Evolutionary conservation across 192 early-diverging fungal genomes (phyloP).

Genomic region (Dissophora globulifera): DNA sequence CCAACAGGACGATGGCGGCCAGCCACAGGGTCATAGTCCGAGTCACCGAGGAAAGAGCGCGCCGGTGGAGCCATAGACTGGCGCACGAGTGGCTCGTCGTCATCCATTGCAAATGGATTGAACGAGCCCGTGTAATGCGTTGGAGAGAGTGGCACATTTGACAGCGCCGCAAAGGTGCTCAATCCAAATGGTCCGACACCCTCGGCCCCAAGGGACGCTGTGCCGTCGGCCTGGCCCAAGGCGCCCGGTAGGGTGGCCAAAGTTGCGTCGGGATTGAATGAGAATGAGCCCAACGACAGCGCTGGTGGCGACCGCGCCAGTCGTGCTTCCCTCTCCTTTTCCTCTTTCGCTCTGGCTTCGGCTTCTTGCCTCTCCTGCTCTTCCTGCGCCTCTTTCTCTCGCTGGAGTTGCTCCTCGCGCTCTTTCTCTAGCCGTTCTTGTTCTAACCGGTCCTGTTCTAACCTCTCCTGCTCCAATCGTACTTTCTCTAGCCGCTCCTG

Average conservation of each 20-base stretch:
- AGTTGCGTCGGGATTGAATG: constrained; percentile 43
- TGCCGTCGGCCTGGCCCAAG: background rate
- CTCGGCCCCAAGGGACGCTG: constrained; percentile 2
- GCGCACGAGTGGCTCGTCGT: constrained; percentile 53
- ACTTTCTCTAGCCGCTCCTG: constrained; percentile 12
- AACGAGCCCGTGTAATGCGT: constrained; percentile 57
- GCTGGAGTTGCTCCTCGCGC: background rate
- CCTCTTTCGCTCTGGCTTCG: constrained; percentile 6
- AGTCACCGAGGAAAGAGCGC: constrained; percentile 26
- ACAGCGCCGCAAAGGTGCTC: constrained; percentile 27
- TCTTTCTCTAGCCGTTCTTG: constrained; percentile 13
- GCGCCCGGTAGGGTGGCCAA: constrained; percentile 20
- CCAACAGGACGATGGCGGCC: constrained; percentile 26
- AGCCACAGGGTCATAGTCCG: constrained; percentile 23
- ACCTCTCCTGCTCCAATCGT: background rate
- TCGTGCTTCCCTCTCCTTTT: constrained; percentile 11
- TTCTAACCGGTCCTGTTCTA: constrained; percentile 9
- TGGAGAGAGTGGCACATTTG: constrained; percentile 37
- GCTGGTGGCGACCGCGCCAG: constrained; percentile 24
- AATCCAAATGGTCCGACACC: constrained; percentile 18
- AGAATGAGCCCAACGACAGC: constrained; percentile 42
- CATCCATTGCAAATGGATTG: constrained; percentile 58
- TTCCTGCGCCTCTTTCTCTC: constrained; percentile 1
- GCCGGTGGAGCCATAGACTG: constrained; percentile 27
- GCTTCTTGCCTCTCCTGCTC: constrained; percentile 9